These are phyloP conservation scores for Camillea tinctor DNA, from an alignment of 2,329 filamentous ascomycete genomes.

Conservation along the genomic window DNA sequence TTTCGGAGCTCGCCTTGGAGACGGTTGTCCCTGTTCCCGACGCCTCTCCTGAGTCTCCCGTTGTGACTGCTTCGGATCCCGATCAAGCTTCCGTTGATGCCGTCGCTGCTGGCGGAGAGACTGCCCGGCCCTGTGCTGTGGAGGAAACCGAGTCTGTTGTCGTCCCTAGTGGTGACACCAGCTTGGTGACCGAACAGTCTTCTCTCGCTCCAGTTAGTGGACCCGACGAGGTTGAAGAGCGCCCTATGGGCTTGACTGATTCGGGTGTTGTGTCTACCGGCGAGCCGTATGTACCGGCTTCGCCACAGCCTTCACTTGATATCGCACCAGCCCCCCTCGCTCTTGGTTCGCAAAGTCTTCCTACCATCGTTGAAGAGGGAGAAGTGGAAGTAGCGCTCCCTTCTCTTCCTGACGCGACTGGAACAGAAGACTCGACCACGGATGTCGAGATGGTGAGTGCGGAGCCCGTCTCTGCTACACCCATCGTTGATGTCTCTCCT, in stretches of 20 bases:
- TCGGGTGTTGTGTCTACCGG: not conserved
- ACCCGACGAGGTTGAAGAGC: not conserved
- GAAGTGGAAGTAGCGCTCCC: not conserved
- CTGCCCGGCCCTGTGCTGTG: no score
- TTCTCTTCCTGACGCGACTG: not conserved
- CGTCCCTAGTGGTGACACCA: not conserved
- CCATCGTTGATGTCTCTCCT: not conserved
- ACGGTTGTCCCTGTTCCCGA: not conserved
- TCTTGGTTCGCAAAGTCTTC: not conserved
- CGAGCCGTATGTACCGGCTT: not conserved
- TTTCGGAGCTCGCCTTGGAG: not conserved
- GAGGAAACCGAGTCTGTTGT: not conserved
- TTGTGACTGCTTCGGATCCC: not conserved
- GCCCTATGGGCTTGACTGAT: not conserved
- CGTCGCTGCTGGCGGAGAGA: not conserved
- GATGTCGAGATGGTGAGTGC: not conserved
- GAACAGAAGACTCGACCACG: not conserved
- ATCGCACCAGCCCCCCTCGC: not conserved
- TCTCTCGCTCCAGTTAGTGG: not conserved
- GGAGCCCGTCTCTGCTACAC: not conserved
- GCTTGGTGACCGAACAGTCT: not conserved
- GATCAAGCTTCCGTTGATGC: not conserved
- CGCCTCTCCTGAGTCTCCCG: not conserved
- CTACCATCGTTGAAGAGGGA: not conserved
- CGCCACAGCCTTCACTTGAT: not conserved